A percentile compares a stretch with the other conserved stretches of the same genome.
Evolutionary conservation across 2,329 filamentous ascomycete genomes (phyloP).

Genomic region (Clonostachys solani): DNA sequence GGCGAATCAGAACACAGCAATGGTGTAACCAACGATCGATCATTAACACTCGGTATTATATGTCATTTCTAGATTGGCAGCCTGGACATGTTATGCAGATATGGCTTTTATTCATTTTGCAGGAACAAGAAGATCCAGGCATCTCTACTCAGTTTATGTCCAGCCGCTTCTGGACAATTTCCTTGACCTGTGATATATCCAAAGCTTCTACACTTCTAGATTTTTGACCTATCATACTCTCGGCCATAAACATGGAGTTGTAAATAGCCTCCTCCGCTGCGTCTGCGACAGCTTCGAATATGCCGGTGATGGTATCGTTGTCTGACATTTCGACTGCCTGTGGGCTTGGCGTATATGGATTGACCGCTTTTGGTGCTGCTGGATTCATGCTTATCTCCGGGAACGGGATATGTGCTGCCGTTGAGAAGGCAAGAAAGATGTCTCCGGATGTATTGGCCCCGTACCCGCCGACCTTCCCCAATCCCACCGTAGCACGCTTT

Average conservation of each 20-base stretch:
- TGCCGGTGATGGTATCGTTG: slow-evolving; percentile 54
- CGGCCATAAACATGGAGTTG: slow-evolving; percentile 58
- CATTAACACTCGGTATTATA: no score
- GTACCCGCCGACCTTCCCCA: slow-evolving; percentile 56
- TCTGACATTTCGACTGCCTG: slow-evolving; percentile 10
- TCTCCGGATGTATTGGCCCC: slow-evolving; percentile 61
- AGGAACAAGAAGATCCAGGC: no score
- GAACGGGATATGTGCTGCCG: slow-evolving; percentile 42
- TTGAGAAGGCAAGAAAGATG: slow-evolving; percentile 65
- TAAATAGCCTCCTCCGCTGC: slow-evolving; percentile 63
- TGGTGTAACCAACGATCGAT: no score
- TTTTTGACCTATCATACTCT: slow-evolving; percentile 50
- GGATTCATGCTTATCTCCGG: slow-evolving; percentile 19
- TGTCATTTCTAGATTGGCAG: no score
- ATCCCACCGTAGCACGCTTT: slow-evolving; percentile 56
- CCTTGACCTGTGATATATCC: slow-evolving; percentile 38
- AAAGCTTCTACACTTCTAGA: slow-evolving; percentile 44
- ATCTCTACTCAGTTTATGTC: no score
- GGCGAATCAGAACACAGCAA: no score
- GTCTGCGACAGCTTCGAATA: slow-evolving; percentile 60
- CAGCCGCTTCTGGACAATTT: slow-evolving; percentile 25
- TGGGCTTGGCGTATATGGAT: slow-evolving; percentile 31
- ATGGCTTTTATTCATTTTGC: no score
- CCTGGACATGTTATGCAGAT: no score
- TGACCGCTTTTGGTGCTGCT: slow-evolving; percentile 20